phyloP scores from a whole-genome alignment of 2,329 filamentous ascomycete species.

The Monosporascus sp. region DNA sequence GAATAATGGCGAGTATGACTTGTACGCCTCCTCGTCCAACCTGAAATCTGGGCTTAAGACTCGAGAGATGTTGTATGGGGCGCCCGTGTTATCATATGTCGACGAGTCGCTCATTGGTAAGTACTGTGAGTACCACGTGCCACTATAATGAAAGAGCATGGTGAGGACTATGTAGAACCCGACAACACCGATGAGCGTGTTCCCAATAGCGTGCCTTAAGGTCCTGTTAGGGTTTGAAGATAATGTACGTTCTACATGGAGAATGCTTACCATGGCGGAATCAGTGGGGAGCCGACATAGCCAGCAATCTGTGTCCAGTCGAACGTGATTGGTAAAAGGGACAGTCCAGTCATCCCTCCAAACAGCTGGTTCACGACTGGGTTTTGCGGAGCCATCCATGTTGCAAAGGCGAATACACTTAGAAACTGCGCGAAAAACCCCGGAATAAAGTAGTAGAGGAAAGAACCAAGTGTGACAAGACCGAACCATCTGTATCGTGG shows the following conservation, averaged over 20 bases:
- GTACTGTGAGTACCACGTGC: conserved; percentile 59
- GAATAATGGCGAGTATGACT: conserved; percentile 63
- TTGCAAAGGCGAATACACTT: conserved; percentile 65
- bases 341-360: conserved; percentile 62
- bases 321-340: conserved; percentile 66
- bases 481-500: conserved; percentile 62
- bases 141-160: conserved; percentile 58
- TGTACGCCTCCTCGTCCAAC: conserved; percentile 59
- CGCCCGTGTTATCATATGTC: conserved; percentile 67
- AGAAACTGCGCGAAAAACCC: conserved; percentile 65
- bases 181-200: conserved; percentile 63
- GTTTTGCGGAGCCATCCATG: conserved; percentile 67
- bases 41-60: conserved; percentile 59
- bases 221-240: background rate
- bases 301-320: conserved; percentile 72
- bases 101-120: conserved; percentile 65
- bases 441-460: conserved; percentile 64
- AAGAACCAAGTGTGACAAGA: conserved; percentile 51
- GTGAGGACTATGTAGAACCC: conserved; percentile 59
- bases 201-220: conserved; percentile 62
- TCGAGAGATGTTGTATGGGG: conserved; percentile 56
- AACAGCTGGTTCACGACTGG: conserved; percentile 68
- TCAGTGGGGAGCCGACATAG: conserved; percentile 62
- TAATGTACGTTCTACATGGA: background rate
- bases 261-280: conserved; percentile 56